These are phyloP conservation scores for Dalbergia cultrata DNA, from an alignment of 306 rosid species.

Conservation along the genomic window DNA sequence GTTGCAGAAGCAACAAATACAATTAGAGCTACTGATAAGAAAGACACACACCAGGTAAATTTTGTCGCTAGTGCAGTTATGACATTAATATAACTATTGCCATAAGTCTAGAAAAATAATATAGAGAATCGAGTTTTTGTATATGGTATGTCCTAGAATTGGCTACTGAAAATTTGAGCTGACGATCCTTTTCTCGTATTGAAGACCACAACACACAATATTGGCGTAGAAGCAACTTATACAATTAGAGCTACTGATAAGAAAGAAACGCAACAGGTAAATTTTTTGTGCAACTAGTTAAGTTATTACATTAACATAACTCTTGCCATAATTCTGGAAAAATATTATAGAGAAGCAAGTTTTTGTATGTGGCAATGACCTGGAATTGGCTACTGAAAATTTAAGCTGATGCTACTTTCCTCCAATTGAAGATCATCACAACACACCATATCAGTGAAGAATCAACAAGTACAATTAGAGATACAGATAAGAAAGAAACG, in stretches of 20 bases:
- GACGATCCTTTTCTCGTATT: constrained; percentile 23
- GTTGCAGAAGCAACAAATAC: constrained; percentile 38
- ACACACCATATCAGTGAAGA: neutral
- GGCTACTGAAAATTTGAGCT: constrained; percentile 25
- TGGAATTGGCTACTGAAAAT: too few relatives aligned
- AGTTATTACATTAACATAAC: neutral
- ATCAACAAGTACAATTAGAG: constrained; percentile 34
- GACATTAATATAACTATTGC: neutral
- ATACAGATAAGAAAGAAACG: constrained; percentile 34
- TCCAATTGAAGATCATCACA: neutral
- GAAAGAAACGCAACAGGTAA: constrained; percentile 45
- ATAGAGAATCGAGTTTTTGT: too few relatives aligned
- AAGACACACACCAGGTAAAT: constrained; percentile 30
- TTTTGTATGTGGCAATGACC: too few relatives aligned
- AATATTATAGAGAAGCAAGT: too few relatives aligned
- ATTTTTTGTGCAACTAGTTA: constrained; percentile 12
- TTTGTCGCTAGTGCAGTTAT: neutral
- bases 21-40: constrained; percentile 26
- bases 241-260: constrained; percentile 34
- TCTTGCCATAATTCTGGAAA: too few relatives aligned
- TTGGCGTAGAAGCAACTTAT: constrained; percentile 34
- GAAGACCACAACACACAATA: constrained; percentile 32
- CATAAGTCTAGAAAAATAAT: neutral
- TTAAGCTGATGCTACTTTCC: neutral
- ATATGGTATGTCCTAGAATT: neutral